Evolutionary conservation across 2,329 filamentous ascomycete genomes (phyloP), one percentile per base, ranked within the genome.

Genomic region (Verticillium tricorpus): DNA sequence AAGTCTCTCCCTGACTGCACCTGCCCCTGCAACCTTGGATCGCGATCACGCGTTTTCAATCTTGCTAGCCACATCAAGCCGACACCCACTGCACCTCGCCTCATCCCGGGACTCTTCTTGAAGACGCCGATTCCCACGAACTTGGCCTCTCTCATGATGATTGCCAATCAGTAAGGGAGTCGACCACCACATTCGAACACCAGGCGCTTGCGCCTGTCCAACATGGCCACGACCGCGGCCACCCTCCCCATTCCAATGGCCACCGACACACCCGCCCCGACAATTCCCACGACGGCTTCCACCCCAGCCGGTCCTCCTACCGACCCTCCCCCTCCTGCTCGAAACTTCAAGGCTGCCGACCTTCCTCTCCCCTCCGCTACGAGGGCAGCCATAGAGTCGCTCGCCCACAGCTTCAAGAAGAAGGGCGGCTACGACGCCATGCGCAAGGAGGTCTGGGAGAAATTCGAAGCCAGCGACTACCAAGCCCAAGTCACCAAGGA

Each of bases 401-500:
- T 94, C 25, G 85, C 90, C n/a, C 88, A 91, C 71, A 89, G 85
- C 12, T 94, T 93, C 78, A 93, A 93, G 76, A 94, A 93, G 77
- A 92, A 92, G 74, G 91, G 91, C 64, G 89, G 90, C 62, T 95
- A 93, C 71, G 91, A 95, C 74, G 79, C 83, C 15, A 84, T 93
- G 65, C 87, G 91, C 64, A 93, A 92, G 72, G 84, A 90, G 68
- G 82, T 91, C 12, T 92, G 90, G 84, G 85, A 90, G 56, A 87
- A 90, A 62, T 91, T 92, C 67, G 86, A 88, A 69, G 83, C 85
- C 34, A 88, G 86, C 67, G 86, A 90, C 65, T 89, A 89, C 69
- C 89, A 92, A 74, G 80, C 80, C 15, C 82, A 88, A 66, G 84
- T 93, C 62, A 85, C 84, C 40, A 81, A 87, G 69, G 80, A 86